Evolutionary conservation across 108 stramenopile genomes (phyloP).

Genomic region (Stephanodiscus triporus): DNA sequence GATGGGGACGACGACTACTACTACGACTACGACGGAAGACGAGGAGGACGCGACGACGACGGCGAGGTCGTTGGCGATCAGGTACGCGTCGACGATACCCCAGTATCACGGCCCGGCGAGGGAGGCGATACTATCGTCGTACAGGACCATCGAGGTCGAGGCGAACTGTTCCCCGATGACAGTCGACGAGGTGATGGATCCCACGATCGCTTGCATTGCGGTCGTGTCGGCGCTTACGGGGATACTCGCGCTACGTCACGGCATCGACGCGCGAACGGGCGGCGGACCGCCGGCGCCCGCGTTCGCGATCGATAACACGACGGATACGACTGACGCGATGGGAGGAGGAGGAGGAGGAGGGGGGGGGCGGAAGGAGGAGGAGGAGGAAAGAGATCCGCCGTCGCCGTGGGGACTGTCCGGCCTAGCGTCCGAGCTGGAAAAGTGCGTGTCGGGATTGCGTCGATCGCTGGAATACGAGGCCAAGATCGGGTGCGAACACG

Average conservation of each 20-base stretch:
- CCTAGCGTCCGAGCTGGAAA: slow-evolving; percentile 25
- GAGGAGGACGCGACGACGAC: not conserved
- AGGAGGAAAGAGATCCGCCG: not conserved
- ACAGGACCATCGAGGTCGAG: slow-evolving; percentile 63
- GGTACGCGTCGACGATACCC: slow-evolving; percentile 44
- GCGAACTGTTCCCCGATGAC: slow-evolving; percentile 50
- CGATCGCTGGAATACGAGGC: slow-evolving; percentile 44
- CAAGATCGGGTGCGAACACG: slow-evolving; percentile 18
- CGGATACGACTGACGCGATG: not conserved
- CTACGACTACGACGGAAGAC: too few species aligned
- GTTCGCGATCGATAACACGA: too few species aligned
- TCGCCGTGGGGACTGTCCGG: slow-evolving; percentile 5
- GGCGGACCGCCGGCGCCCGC: not conserved
- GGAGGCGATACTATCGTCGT: slow-evolving; percentile 33
- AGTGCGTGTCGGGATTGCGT: slow-evolving; percentile 17
- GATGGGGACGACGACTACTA: too few species aligned
- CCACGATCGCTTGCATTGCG: slow-evolving; percentile 49
- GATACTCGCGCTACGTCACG: slow-evolving; percentile 11
- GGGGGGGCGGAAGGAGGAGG: too few species aligned
- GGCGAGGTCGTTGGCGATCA: not conserved
- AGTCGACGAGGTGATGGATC: slow-evolving; percentile 27
- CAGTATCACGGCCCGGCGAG: slow-evolving; percentile 59
- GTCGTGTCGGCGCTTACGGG: slow-evolving; percentile 20
- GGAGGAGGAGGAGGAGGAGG: too few species aligned
- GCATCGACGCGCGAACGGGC: slow-evolving; percentile 3